Evolutionary conservation across 805 yeast genomes (phyloP).

Genomic region (Wickerhamomyces pijperi): DNA sequence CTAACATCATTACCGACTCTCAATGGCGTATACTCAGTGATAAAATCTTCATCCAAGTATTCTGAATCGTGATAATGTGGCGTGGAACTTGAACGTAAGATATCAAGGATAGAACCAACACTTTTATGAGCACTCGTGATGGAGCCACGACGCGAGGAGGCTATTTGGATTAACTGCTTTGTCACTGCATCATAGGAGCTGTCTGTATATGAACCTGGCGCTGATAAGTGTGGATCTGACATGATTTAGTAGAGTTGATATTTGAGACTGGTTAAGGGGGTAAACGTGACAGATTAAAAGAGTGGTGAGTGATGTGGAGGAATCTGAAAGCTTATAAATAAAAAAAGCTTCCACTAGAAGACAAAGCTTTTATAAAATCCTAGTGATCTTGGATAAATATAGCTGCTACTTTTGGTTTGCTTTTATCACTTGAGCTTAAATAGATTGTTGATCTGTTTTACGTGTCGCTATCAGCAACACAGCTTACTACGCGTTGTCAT

Average conservation of each 20-base stretch:
- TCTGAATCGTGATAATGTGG: conserved; percentile 4
- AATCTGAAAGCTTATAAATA: too few relatives aligned
- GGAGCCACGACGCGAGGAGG: conserved; percentile 12
- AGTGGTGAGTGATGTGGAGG: too few relatives aligned
- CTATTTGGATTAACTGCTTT: conserved; percentile 11
- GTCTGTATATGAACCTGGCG: conserved; percentile 17
- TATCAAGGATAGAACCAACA: conserved; percentile 16
- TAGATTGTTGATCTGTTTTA: too few relatives aligned
- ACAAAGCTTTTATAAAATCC: too few relatives aligned
- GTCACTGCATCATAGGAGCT: conserved; percentile 15
- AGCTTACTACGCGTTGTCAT: too few relatives aligned
- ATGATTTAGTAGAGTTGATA: neutral
- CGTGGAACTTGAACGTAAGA: conserved; percentile 12
- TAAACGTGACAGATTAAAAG: too few relatives aligned
- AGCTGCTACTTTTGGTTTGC: too few relatives aligned
- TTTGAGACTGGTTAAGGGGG: too few relatives aligned
- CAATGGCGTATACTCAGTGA: conserved; percentile 14
- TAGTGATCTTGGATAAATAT: too few relatives aligned
- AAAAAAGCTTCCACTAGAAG: too few relatives aligned
- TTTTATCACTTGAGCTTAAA: too few relatives aligned
- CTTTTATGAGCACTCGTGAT: conserved; percentile 8
- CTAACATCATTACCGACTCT: conserved; percentile 3
- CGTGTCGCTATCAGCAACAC: too few relatives aligned
- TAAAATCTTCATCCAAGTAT: conserved; percentile 4
- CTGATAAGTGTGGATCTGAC: conserved; percentile 12